phyloP scores from a whole-genome alignment of 768 basidiomycete genomes.

The Russula sp. region DNA sequence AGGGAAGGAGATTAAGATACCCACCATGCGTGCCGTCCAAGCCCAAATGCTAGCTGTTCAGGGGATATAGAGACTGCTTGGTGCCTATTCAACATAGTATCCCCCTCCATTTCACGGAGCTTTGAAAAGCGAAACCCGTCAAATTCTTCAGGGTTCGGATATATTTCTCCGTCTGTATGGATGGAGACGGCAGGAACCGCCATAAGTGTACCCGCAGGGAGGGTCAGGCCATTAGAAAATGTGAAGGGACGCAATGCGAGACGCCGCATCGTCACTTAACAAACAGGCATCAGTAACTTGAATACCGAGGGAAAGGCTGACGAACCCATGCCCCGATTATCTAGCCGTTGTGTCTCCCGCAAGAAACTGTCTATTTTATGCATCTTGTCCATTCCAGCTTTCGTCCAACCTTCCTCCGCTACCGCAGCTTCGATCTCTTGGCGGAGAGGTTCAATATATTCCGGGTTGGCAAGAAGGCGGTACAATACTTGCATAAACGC shows the following conservation, averaged over 20 bases:
- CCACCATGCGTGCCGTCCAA: slow-evolving; percentile 27
- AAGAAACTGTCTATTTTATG: slow-evolving; percentile 28
- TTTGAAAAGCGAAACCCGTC: slow-evolving; percentile 38
- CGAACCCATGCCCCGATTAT: slow-evolving; percentile 9
- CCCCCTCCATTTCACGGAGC: slow-evolving; percentile 26
- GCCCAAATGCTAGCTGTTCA: slow-evolving; percentile 32
- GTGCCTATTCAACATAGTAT: slow-evolving; percentile 13
- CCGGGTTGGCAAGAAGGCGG: slow-evolving; percentile 25
- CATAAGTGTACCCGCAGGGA: slow-evolving; percentile 38
- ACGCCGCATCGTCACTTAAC: slow-evolving; percentile 23
- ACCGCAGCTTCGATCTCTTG: slow-evolving; percentile 24
- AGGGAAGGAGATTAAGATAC: background rate
- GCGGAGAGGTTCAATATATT: slow-evolving; percentile 26
- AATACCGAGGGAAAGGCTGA: background rate
- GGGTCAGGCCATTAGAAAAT: slow-evolving; percentile 33
- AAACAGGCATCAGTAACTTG: background rate
- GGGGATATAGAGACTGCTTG: slow-evolving; percentile 28
- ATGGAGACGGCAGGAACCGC: slow-evolving; percentile 31
- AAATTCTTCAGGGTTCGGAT: slow-evolving; percentile 38
- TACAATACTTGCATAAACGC: slow-evolving; percentile 19
- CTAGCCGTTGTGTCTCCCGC: slow-evolving; percentile 25
- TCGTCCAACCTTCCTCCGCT: slow-evolving; percentile 21
- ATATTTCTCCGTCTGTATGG: slow-evolving; percentile 38
- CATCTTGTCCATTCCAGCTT: slow-evolving; percentile 24
- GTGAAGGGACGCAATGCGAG: slow-evolving; percentile 27